phyloP scores from a whole-genome alignment of 805 yeast species.

The Lipomyces orientalis region DNA sequence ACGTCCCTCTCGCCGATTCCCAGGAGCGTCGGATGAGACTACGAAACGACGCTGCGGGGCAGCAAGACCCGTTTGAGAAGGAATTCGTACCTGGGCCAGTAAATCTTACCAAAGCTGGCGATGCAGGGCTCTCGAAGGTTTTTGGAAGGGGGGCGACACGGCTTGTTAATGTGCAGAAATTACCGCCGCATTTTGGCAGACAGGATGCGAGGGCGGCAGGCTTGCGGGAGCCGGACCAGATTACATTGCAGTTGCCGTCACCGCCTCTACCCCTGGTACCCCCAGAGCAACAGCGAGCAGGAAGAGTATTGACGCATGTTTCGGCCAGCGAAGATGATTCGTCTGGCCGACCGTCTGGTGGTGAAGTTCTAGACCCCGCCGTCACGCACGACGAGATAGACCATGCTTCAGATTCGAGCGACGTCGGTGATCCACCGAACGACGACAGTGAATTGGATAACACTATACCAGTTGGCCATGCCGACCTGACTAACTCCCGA shows the following conservation, averaged over 20 bases:
- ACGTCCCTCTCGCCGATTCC: slow-evolving; percentile 18
- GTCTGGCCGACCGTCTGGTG: neutral
- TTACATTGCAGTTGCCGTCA: neutral
- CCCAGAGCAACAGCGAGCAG: neutral
- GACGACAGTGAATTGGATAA: neutral
- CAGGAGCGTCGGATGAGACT: slow-evolving; percentile 15
- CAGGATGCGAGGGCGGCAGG: neutral
- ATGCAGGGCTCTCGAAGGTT: slow-evolving; percentile 1
- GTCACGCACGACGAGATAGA: neutral
- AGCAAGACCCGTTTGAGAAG: slow-evolving; percentile 3
- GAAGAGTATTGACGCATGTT: neutral
- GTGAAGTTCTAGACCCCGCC: neutral
- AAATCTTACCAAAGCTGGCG: neutral
- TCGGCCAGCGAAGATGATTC: neutral
- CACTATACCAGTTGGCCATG: neutral
- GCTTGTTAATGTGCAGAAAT: neutral
- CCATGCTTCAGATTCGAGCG: slow-evolving; percentile 2
- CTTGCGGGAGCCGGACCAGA: neutral
- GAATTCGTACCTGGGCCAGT: slow-evolving; percentile 12
- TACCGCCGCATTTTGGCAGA: slow-evolving; percentile 1
- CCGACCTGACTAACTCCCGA: neutral
- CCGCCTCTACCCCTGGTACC: neutral
- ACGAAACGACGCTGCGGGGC: neutral
- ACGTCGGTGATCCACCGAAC: neutral
- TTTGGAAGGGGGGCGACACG: neutral